These are phyloP conservation scores for Lepiota venenata DNA, from an alignment of 768 basidiomycete species.

Conservation along the genomic window DNA sequence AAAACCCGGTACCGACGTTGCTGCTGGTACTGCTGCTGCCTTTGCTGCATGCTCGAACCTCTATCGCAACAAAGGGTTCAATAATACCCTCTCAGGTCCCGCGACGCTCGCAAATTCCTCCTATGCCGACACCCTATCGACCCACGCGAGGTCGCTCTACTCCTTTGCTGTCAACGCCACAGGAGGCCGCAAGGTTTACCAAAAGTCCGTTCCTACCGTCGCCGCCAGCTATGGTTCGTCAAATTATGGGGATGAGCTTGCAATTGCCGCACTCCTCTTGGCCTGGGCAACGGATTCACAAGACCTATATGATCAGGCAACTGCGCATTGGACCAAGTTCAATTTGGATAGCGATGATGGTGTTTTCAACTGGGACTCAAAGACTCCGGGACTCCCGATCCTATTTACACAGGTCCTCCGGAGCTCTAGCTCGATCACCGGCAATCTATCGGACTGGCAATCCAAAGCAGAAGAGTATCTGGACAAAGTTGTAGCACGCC, in stretches of 20 bases:
- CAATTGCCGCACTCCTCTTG: constrained; percentile 74
- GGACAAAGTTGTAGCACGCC: constrained; percentile 56
- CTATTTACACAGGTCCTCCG: constrained; percentile 73
- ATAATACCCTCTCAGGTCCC: constrained; percentile 50
- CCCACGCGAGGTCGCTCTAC: constrained; percentile 76
- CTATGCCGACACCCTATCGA: constrained; percentile 67
- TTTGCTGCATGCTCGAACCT: constrained; percentile 85
- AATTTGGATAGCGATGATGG: constrained; percentile 46
- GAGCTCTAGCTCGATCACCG: constrained; percentile 47
- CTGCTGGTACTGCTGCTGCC: constrained; percentile 80
- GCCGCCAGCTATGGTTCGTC: constrained; percentile 68
- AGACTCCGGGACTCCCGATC: constrained; percentile 71
- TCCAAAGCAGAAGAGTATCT: constrained; percentile 70
- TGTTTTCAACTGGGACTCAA: constrained; percentile 90
- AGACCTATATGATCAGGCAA: constrained; percentile 58
- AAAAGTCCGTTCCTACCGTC: constrained; percentile 64
- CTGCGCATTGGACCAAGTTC: constrained; percentile 56
- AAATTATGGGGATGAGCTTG: constrained; percentile 68
- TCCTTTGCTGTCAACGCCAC: constrained; percentile 69
- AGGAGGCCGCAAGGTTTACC: constrained; percentile 59
- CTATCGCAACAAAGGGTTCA: constrained; percentile 62
- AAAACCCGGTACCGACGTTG: constrained; percentile 86
- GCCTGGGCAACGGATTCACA: constrained; percentile 66
- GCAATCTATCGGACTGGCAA: constrained; percentile 67
- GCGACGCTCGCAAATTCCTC: constrained; percentile 69